Evolutionary conservation across 2,329 filamentous ascomycete genomes (phyloP), one percentile per base, ranked within the genome.

Genomic region (Ustilaginoidea virens): DNA sequence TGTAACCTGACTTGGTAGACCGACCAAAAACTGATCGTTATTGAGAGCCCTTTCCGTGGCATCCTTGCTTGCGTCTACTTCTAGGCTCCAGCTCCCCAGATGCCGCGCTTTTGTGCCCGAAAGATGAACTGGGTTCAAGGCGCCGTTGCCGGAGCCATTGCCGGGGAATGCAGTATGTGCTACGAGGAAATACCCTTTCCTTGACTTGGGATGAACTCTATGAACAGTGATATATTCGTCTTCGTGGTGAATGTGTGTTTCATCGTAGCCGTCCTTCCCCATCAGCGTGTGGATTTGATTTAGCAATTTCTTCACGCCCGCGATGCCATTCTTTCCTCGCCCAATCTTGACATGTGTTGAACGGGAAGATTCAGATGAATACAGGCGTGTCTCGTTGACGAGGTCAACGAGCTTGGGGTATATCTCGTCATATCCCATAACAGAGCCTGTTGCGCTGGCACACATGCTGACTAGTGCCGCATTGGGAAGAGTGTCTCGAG

Each of bases 341-440:
- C 78, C 74, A 23, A 74, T 56, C 37, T 76, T 69, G 40, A 85
- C 61, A 3, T 66, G 60, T 7, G 51, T 51, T 3, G 49, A 46
- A 7, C 61, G 64, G 2, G 83, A 92, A 22, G 75, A 86, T 32
- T 72, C 64, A 0, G 83, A 90, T 0, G 72, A 71, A 53, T 98
- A 98, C 2, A 78, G 59, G 19, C 90, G 69, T 15, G 70, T 92
- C 53, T 98, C 90, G 30, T 82, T 73, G 11, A 98, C 90, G 11
- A 98, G 67, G 43, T 98, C 85, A n/a, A 98, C 73, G 31, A 94
- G 65, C 41, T 79, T 76, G 1, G 90, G 90, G 42, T 96, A 98
- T 35, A 96, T 74, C 52, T 98, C 90, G 47, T 98, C 90, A 45
- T 93, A 96, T 2, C 90, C 90, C 74, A 96, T 93, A 27, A 96